A percentile compares a stretch with the other conserved stretches of the same genome.
phyloP scores from a whole-genome alignment of 2,329 filamentous ascomycete genomes.

The Penicillium expansum region DNA sequence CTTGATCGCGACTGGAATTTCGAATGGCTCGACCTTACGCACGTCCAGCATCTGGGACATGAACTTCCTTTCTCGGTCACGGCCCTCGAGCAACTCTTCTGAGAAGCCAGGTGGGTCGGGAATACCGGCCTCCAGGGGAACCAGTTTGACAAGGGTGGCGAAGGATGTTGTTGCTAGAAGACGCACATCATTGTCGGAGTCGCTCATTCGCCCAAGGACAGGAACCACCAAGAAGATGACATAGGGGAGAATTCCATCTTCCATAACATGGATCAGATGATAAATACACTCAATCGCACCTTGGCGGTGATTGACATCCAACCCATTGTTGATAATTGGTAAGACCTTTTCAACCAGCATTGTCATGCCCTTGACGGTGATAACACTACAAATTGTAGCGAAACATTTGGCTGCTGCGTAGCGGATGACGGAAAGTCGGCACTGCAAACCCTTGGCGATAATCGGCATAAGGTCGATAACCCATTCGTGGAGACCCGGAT shows the following conservation, averaged over 20 bases:
- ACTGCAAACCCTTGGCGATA: slow-evolving; percentile 83
- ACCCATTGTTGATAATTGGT: slow-evolving; percentile 84
- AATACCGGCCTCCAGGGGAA: slow-evolving; percentile 94
- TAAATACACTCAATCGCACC: slow-evolving; percentile 95
- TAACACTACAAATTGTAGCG: slow-evolving; percentile 94
- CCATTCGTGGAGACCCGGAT: slow-evolving; percentile 71
- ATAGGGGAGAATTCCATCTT: slow-evolving; percentile 90
- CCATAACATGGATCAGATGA: slow-evolving; percentile 97
- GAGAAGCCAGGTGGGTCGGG: slow-evolving; percentile 93
- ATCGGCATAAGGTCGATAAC: slow-evolving; percentile 79
- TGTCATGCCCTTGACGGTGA: slow-evolving; percentile 92
- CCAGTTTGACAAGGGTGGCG: slow-evolving; percentile 92
- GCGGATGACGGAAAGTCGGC: slow-evolving; percentile 82
- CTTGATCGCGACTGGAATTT: slow-evolving; percentile 94
- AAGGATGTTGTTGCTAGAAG: slow-evolving; percentile 95
- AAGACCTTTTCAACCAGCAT: slow-evolving; percentile 90
- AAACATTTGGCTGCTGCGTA: slow-evolving; percentile 98
- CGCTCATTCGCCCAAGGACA: slow-evolving; percentile 95
- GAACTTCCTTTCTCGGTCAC: slow-evolving; percentile 92
- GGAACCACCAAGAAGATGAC: slow-evolving; percentile 99
- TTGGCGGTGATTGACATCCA: slow-evolving; percentile 85
- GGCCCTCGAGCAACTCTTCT: slow-evolving; percentile 78
- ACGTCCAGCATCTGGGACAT: slow-evolving; percentile 94
- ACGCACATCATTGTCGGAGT: slow-evolving; percentile 93
- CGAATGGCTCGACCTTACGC: slow-evolving; percentile 92